Evolutionary conservation across 2,329 filamentous ascomycete genomes (phyloP).

Genomic region (Colletotrichum eremochloae): DNA sequence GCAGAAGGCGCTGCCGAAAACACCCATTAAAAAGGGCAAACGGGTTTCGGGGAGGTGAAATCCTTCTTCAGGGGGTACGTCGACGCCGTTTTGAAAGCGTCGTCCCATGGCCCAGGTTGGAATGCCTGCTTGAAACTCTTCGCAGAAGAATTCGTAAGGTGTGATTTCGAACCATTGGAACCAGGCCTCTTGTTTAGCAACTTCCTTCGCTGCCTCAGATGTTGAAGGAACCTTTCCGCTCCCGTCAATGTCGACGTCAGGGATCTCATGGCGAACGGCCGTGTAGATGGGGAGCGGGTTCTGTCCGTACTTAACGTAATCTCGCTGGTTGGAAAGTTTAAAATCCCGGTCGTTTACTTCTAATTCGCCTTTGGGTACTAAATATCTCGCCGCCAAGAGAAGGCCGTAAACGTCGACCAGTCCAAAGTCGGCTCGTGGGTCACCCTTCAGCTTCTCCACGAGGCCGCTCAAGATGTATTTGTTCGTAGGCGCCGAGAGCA

Average conservation of each 20-base stretch:
- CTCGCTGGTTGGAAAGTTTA: slow-evolving; percentile 89
- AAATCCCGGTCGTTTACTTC: slow-evolving; percentile 83
- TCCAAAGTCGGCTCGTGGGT: slow-evolving; percentile 84
- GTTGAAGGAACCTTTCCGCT: slow-evolving; percentile 50
- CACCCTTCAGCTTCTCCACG: slow-evolving; percentile 91
- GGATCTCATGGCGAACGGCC: slow-evolving; percentile 95
- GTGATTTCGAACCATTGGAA: slow-evolving; percentile 99
- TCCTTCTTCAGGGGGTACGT: slow-evolving; percentile 74
- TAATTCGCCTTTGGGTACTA: slow-evolving; percentile 89
- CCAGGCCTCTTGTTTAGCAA: slow-evolving; percentile 79
- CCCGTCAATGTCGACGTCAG: slow-evolving; percentile 66
- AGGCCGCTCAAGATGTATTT: slow-evolving; percentile 90
- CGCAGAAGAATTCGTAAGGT: slow-evolving; percentile 95
- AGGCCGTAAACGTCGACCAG: slow-evolving; percentile 95
- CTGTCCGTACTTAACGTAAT: slow-evolving; percentile 80
- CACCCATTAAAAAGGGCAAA: slow-evolving; percentile 86
- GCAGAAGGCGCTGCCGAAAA: slow-evolving; percentile 98
- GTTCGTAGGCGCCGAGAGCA: slow-evolving; percentile 92
- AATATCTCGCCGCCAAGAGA: slow-evolving; percentile 83
- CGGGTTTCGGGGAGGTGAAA: slow-evolving; percentile 85
- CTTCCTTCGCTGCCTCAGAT: slow-evolving; percentile 64
- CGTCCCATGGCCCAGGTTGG: slow-evolving; percentile 94
- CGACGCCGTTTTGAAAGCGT: slow-evolving; percentile 80
- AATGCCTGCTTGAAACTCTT: slow-evolving; percentile 91
- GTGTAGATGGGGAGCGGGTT: slow-evolving; percentile 96